Conservation (phyloP, 805 yeast species). For the Myxozyma neglecta region DNA sequence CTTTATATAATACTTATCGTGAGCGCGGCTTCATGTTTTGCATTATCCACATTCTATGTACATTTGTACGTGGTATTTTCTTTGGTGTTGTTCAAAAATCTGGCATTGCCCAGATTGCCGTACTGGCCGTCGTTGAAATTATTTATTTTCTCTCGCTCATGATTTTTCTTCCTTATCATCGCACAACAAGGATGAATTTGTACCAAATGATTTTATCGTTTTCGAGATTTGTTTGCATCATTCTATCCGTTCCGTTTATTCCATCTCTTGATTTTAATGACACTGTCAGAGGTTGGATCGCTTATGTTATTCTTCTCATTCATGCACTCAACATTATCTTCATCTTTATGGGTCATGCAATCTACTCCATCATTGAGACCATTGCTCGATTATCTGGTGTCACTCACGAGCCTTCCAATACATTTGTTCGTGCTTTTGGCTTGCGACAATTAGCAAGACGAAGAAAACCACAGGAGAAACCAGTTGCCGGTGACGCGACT, state of each 20-base stretch:
- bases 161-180: constrained; percentile 35
- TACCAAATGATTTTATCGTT: constrained; percentile 29
- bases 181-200: constrained; percentile 37
- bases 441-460: constrained; percentile 32
- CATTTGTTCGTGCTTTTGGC: constrained; percentile 29
- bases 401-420: constrained; percentile 14
- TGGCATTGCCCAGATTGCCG: constrained; percentile 41
- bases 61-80: constrained; percentile 38
- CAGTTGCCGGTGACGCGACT: neutral
- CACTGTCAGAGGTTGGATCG: constrained; percentile 38
- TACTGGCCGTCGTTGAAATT: constrained; percentile 38
- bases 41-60: constrained; percentile 25
- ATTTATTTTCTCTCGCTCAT: constrained; percentile 29
- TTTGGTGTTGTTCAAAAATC: constrained; percentile 40
- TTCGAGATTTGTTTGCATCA: constrained; percentile 31
- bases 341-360: constrained; percentile 35
- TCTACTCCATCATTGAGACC: constrained; percentile 36
- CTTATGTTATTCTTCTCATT: constrained; percentile 38
- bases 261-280: constrained; percentile 29
- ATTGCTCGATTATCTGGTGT: constrained; percentile 23
- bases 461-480: constrained; percentile 15
- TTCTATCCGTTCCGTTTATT: constrained; percentile 37
- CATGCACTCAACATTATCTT: constrained; percentile 37
- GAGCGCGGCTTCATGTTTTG: constrained; percentile 32
- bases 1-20: constrained; percentile 39